These are phyloP conservation scores for Testicularia cyperi DNA, from an alignment of 1,284 basidiomycete species.

Conservation along the genomic window DNA sequence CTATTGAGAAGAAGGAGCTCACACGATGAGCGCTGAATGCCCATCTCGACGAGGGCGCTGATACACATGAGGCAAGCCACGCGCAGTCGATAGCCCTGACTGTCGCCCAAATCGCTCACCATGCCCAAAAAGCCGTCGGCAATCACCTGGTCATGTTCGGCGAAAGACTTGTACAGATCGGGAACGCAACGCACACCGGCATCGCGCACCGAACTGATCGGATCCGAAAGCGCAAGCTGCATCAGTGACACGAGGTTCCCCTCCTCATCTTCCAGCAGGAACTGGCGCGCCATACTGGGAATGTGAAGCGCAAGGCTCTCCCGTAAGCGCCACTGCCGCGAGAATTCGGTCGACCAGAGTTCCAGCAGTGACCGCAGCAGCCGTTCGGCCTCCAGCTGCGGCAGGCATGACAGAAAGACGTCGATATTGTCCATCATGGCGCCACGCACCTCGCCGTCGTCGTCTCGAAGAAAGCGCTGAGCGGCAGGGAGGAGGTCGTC, in stretches of 20 bases:
- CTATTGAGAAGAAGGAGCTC: conserved; percentile 69
- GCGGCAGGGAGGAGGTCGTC: conserved; percentile 69
- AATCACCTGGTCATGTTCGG: conserved; percentile 45
- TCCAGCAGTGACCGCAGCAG: conserved; percentile 67
- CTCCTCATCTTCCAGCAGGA: conserved; percentile 59
- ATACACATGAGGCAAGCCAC: conserved; percentile 50
- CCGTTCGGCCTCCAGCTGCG: conserved; percentile 64
- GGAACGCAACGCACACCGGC: conserved; percentile 69
- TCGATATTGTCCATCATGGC: conserved; percentile 63
- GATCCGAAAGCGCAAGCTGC: conserved; percentile 72
- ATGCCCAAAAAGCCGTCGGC: conserved; percentile 54
- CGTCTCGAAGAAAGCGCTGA: conserved; percentile 67
- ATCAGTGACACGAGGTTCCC: conserved; percentile 64
- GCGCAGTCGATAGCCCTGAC: conserved; percentile 52
- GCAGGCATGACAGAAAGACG: conserved; percentile 65
- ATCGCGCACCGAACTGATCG: conserved; percentile 79
- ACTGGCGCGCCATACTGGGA: conserved; percentile 63
- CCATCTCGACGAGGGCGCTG: conserved; percentile 37
- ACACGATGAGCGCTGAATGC: conserved; percentile 59
- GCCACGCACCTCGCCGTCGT: conserved; percentile 69
- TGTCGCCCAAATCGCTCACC: conserved; percentile 51
- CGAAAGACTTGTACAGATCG: conserved; percentile 43
- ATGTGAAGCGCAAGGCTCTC: conserved; percentile 71
- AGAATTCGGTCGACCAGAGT: conserved; percentile 68
- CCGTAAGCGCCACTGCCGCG: conserved; percentile 81